These are phyloP conservation scores for Phaseolus lunatus DNA, from an alignment of 306 rosid genomes.

Conservation along the genomic window DNA sequence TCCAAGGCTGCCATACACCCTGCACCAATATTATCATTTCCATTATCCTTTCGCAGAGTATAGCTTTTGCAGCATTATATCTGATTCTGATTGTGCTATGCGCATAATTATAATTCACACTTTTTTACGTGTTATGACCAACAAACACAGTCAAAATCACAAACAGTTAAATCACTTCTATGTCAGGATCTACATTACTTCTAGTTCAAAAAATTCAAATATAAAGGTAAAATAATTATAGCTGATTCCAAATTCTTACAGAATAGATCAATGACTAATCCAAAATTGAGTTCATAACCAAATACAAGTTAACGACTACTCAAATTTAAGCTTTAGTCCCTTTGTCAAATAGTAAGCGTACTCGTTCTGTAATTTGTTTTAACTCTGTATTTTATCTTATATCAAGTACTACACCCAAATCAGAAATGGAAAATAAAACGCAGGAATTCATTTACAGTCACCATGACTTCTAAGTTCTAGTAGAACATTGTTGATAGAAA, in stretches of 20 bases:
- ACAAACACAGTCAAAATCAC: constrained; percentile 7
- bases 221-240: background rate
- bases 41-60: constrained; percentile 36
- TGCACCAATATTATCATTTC: constrained; percentile 51
- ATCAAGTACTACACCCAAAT: constrained; percentile 6
- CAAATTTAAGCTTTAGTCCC: constrained; percentile 1
- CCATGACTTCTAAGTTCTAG: constrained; percentile 12
- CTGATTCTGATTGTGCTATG: background rate
- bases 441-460: background rate
- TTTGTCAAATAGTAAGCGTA: background rate
- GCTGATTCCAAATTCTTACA: constrained; percentile 11
- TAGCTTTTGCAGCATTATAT: constrained; percentile 3
- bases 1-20: constrained; percentile 99
- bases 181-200: constrained; percentile 6
- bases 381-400: background rate
- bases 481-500: constrained; percentile 7
- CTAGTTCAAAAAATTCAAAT: background rate
- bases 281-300: background rate
- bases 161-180: background rate
- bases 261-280: background rate
- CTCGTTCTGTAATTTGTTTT: background rate
- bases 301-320: background rate
- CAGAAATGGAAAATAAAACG: background rate
- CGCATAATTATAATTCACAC: background rate
- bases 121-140: background rate